Base-by-base conservation (phyloP, 2,329 filamentous ascomycete species). In the Achaetomium macrosporum region DNA sequence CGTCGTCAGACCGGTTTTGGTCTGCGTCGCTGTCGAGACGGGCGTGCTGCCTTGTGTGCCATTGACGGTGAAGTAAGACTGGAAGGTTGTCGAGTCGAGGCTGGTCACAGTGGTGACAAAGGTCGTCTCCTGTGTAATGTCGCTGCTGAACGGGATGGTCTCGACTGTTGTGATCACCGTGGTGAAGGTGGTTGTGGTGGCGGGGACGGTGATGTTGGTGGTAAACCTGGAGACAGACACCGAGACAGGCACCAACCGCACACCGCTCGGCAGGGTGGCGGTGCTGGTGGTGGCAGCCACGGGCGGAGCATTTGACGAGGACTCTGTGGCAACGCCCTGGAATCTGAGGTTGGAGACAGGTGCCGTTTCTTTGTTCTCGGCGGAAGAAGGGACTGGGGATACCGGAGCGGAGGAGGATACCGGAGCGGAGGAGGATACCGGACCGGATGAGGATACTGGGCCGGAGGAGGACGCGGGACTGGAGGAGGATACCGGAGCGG, bases 191-290 rank as follows among this genome's bases (percentile, higher is more conserved):
- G 48, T 42, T 2, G 57, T 57, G 7, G 54, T 42, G 5, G 47
- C 20, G 4, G 48, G 44, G 2, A 54, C 16, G 13, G 57, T 62
- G 25, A 56, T 48, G 30, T 48, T 53, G 19, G 30, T 54, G 35
- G 53, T 61, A 17, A 59, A 56, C 35, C 7, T 48, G 13, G 53
- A 59, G 3, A 59, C 50, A 1, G 47, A 57, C 2, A 15, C 30
- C 0, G 55, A 55, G 25, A 59, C 42, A 1, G 55, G 45, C 5
- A 58, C n/a, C 13, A 56, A 6, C 25, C 10, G 30, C 1, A 47
- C 53, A 16, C 55, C 57, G 40, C 51, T 56, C 11, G 53, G 53
- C 3, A 57, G 47, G 2, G 37, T 53, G 31, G 31, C 30, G 5
- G 47, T 29, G n/a, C n/a, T n/a, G 13, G 48, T 25, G 15, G n/a